phyloP scores from a whole-genome alignment of 2,329 filamentous ascomycete genomes.

The Fusarium sp. region DNA sequence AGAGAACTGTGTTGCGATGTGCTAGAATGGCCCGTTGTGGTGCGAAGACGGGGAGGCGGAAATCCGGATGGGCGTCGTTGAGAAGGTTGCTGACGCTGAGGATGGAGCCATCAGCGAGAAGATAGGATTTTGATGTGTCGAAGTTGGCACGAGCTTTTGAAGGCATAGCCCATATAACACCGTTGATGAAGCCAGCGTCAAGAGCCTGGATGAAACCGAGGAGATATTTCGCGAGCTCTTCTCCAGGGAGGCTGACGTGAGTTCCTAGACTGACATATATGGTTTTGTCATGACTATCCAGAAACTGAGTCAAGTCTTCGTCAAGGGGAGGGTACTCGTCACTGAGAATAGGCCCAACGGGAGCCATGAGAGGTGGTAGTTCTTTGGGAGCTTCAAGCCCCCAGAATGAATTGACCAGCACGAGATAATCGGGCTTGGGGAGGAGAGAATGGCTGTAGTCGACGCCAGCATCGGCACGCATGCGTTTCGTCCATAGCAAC shows the following conservation, averaged over 20 bases:
- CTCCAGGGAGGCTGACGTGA: slow-evolving; percentile 53
- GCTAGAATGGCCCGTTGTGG: slow-evolving; percentile 58
- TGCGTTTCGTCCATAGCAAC: slow-evolving; percentile 49
- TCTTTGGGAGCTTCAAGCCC: slow-evolving; percentile 59
- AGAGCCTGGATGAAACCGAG: slow-evolving; percentile 49
- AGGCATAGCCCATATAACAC: slow-evolving; percentile 56
- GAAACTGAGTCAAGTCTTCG: slow-evolving; percentile 47
- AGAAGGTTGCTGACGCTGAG: slow-evolving; percentile 45
- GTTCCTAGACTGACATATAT: slow-evolving; percentile 60
- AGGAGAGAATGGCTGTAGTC: slow-evolving; percentile 47
- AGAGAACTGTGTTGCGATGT: slow-evolving; percentile 52
- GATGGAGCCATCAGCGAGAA: slow-evolving; percentile 21
- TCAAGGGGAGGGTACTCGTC: slow-evolving; percentile 53
- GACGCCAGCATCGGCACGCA: slow-evolving; percentile 54
- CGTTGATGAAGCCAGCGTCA: slow-evolving; percentile 52
- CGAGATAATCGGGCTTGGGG: slow-evolving; percentile 57
- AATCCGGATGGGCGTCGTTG: slow-evolving; percentile 47
- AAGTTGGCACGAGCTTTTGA: slow-evolving; percentile 45
- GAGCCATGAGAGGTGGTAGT: slow-evolving; percentile 55
- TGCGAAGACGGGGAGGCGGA: slow-evolving; percentile 53
- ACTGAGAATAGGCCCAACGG: slow-evolving; percentile 58
- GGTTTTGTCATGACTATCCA: slow-evolving; percentile 49
- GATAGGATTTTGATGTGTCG: slow-evolving; percentile 31
- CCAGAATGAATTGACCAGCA: slow-evolving; percentile 60
- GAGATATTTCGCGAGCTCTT: slow-evolving; percentile 52